Evolutionary conservation across 768 basidiomycete species (phyloP).

Genomic region (Auriscalpium orientale): DNA sequence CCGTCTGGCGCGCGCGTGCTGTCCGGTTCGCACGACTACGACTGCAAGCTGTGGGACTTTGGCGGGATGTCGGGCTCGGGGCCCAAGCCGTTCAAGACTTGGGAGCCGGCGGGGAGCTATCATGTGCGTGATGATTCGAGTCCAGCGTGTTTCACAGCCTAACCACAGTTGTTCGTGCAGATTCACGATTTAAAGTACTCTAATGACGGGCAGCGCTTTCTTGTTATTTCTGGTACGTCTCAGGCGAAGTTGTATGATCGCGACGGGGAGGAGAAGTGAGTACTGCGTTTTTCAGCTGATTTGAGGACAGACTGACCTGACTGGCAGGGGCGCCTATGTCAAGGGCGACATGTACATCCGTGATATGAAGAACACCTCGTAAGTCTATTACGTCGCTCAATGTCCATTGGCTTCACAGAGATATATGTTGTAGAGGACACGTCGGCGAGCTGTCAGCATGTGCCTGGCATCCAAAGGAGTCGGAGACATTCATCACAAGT

Average conservation of each 20-base stretch:
- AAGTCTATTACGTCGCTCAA: conserved; percentile 22
- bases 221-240: conserved; percentile 81
- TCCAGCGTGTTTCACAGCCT: too few species aligned
- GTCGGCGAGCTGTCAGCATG: conserved; percentile 88
- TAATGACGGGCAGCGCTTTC: conserved; percentile 75
- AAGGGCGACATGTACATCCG: conserved; percentile 98
- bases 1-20: conserved; percentile 88
- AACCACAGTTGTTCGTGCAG: conserved; percentile 30
- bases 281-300: conserved; percentile 18
- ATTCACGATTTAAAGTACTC: conserved; percentile 90
- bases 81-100: conserved; percentile 92
- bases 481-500: conserved; percentile 79
- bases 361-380: conserved; percentile 99
- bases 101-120: conserved; percentile 92
- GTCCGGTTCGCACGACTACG: conserved; percentile 95
- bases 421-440: conserved; percentile 60
- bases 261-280: conserved; percentile 90
- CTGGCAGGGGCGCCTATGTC: conserved; percentile 62
- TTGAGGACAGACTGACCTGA: conserved; percentile 42
- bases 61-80: conserved; percentile 84
- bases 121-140: conserved; percentile 43
- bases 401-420: neutral
- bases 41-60: conserved; percentile 98
- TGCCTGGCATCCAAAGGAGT: conserved; percentile 87
- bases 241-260: conserved; percentile 87